Base-by-base conservation (phyloP, 163 green algal species). In the Scenedesmus sp. region DNA sequence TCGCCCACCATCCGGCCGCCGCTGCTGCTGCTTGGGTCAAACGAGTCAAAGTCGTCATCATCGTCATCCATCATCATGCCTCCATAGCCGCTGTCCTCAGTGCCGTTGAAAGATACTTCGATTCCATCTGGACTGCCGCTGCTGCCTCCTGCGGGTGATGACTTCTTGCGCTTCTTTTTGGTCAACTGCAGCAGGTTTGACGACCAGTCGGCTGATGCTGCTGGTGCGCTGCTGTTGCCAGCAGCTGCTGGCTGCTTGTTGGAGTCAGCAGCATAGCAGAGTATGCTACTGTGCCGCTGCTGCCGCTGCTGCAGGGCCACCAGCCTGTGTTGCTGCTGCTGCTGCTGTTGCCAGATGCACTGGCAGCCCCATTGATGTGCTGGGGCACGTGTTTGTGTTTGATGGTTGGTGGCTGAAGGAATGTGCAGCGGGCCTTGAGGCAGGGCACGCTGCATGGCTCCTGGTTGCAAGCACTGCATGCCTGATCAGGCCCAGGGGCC, bases 21-120 rank as follows among this genome's bases (percentile, higher is more conserved):
- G 62, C 23, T n/a, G 77, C 54, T 84, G 60, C 13, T 55, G 34
- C n/a, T 26, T 12, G 60, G 20, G 26, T 88, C 84, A 56, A 88
- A 88, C 7, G 62, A 23, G 62, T 82, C 85, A 81, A 57, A 73
- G 34, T 92, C 88, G 81, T 92, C 88, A 16, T 91, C 73, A 55
- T 83, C 88, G 64, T 92, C 88, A 64, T 92, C 79, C 52, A 84
- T 4, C 79, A 84, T 88, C 76, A 87, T 91, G 83, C 57, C 55
- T 7, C 57, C 83, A 54, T 56, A 52, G 82, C 3, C 52, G 26
- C 74, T 54, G 18, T 82, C 76, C 16, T 85, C 89, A 18, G 23
- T 59, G 3, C 57, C 60, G 34, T 34, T 64, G 12, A 20, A 23
- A 54, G 52, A 7, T 0, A 79, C 20, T 26, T 82, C 20, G 0